Evolutionary conservation across 805 yeast genomes (phyloP).

Genomic region (Isabelozyma rhagii): DNA sequence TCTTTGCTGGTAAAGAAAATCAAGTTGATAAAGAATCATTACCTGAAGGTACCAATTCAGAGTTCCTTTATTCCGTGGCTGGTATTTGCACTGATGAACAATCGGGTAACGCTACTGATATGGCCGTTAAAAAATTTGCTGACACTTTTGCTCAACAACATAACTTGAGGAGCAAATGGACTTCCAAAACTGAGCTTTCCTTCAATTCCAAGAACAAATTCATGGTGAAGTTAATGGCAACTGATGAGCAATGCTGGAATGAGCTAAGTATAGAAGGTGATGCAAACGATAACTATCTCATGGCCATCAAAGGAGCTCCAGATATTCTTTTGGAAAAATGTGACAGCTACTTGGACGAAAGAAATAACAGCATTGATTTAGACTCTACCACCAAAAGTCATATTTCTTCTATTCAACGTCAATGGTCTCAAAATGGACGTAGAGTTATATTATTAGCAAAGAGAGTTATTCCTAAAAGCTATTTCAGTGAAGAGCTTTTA

Average conservation of each 20-base stretch:
- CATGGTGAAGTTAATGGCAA: conserved; percentile 33
- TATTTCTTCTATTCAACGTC: conserved; percentile 22
- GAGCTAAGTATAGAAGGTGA: conserved; percentile 6
- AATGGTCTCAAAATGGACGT: conserved; percentile 37
- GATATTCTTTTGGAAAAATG: conserved; percentile 38
- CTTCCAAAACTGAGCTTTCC: conserved; percentile 24
- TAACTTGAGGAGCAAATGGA: conserved; percentile 13
- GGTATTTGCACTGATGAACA: conserved; percentile 35
- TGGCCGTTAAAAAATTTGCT: conserved; percentile 39
- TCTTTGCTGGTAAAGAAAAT: conserved; percentile 10
- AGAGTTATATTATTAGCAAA: conserved; percentile 29
- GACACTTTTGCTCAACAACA: conserved; percentile 8
- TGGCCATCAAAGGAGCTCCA: conserved; percentile 46
- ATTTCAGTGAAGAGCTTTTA: conserved; percentile 4
- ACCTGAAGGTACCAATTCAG: conserved; percentile 6
- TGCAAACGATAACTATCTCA: conserved; percentile 11
- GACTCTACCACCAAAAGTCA: conserved; percentile 9
- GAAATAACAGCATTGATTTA: conserved; percentile 14
- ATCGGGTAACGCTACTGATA: conserved; percentile 49
- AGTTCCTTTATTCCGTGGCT: conserved; percentile 14
- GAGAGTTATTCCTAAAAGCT: conserved; percentile 15
- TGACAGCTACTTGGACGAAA: conserved; percentile 9
- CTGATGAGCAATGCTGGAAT: conserved; percentile 4
- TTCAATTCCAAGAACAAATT: conserved; percentile 48
- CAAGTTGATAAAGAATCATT: conserved; percentile 9